These are phyloP conservation scores for Nannochloris sp. DNA, from an alignment of 139 green algal genomes.

Conservation along the genomic window DNA sequence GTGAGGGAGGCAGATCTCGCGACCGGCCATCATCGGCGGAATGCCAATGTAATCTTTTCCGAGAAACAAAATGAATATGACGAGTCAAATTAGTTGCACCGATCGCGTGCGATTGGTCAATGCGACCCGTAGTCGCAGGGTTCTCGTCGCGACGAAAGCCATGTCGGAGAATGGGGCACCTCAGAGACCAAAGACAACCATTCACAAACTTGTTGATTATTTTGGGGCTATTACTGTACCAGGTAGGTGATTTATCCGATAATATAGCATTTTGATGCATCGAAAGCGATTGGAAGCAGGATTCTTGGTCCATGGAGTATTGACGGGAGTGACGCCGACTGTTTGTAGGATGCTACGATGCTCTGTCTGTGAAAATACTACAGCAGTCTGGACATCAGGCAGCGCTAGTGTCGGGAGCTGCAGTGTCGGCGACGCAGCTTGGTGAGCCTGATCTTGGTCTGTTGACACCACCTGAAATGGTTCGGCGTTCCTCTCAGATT, in stretches of 20 bases:
- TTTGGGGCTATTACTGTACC: slow-evolving; percentile 50
- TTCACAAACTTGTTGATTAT: slow-evolving; percentile 57
- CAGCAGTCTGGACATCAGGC: slow-evolving; percentile 42
- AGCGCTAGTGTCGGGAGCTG: slow-evolving; percentile 36
- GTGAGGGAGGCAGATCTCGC: too few species aligned
- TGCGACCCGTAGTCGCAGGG: too few species aligned
- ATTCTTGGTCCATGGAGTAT: too few species aligned
- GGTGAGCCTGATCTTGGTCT: slow-evolving; percentile 70
- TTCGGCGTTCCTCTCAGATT: slow-evolving; percentile 50
- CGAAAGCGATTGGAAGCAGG: background rate
- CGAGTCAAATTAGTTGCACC: too few species aligned
- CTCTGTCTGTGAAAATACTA: slow-evolving; percentile 47
- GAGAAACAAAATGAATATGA: too few species aligned
- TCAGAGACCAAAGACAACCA: slow-evolving; percentile 25
- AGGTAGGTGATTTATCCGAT: slow-evolving; percentile 20
- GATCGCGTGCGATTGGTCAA: too few species aligned
- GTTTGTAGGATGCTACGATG: slow-evolving; percentile 55
- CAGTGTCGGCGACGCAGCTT: slow-evolving; percentile 54
- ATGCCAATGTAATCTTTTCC: too few species aligned
- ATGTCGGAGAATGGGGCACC: background rate
- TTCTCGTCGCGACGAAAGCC: too few species aligned
- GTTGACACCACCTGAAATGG: slow-evolving; percentile 67
- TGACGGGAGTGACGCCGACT: background rate
- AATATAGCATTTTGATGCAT: background rate
- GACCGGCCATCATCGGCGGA: too few species aligned